Evolutionary conservation across 768 basidiomycete genomes (phyloP).

Genomic region (Kwoniella dejecticola): DNA sequence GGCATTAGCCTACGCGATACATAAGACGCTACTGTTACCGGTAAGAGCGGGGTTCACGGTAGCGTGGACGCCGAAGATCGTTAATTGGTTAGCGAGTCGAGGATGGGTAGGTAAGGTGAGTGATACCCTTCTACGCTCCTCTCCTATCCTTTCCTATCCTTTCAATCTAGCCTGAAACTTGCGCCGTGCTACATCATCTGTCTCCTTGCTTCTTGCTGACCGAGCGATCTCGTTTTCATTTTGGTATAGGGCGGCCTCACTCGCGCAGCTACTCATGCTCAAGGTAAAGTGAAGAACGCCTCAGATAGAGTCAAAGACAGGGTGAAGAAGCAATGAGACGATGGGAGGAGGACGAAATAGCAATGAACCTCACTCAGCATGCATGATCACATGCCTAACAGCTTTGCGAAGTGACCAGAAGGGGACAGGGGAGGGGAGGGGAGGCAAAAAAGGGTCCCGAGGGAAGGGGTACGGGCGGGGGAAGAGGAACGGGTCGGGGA

Average conservation of each 20-base stretch:
- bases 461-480: no score
- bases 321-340: slow-evolving; percentile 13
- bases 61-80: slow-evolving; percentile 78
- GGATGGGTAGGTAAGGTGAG: slow-evolving; percentile 68
- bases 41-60: slow-evolving; percentile 86
- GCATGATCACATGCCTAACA: background rate
- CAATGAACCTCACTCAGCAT: no score
- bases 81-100: slow-evolving; percentile 73
- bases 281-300: slow-evolving; percentile 32
- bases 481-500: no score
- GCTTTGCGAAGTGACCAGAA: no score
- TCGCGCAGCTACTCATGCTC: slow-evolving; percentile 38
- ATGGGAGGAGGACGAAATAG: no score
- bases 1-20: slow-evolving; percentile 87
- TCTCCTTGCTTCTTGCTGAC: background rate
- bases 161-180: background rate
- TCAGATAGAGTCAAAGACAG: slow-evolving; percentile 19
- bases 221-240: background rate
- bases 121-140: background rate
- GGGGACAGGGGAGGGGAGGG: no score
- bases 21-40: slow-evolving; percentile 91
- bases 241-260: slow-evolving; percentile 32
- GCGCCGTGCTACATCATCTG: background rate
- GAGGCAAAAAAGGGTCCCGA: no score
- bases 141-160: background rate